Evolutionary conservation across 1,284 basidiomycete species (phyloP).

Genomic region (Microbotryum lychnidis-dioicae): DNA sequence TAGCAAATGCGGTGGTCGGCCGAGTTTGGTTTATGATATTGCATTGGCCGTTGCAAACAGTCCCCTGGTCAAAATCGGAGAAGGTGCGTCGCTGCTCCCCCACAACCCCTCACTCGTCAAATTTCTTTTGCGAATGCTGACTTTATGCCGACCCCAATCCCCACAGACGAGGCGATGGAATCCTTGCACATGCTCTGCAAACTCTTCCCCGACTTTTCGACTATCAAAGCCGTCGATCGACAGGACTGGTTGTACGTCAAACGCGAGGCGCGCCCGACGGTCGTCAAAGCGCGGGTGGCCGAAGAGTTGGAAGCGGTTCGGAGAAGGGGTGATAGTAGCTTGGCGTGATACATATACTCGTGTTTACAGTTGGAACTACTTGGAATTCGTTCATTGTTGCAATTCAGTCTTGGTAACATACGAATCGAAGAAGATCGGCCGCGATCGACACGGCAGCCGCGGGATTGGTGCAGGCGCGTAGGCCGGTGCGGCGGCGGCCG

Average conservation of each 20-base stretch:
- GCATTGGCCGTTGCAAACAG: constrained; percentile 21
- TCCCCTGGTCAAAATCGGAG: constrained; percentile 19
- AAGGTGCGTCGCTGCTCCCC: constrained; percentile 5
- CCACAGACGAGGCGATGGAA: constrained; percentile 22
- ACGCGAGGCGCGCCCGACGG: constrained; percentile 5
- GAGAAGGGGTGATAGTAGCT: no score
- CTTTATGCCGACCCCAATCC: background rate
- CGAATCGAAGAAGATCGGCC: no score
- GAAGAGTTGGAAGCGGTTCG: constrained; percentile 5
- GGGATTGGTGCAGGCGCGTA: no score
- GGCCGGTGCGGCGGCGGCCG: no score
- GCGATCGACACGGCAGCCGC: no score
- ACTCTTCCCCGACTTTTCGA: constrained; percentile 22
- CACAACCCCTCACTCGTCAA: background rate
- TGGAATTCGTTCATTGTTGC: no score
- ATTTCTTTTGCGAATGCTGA: background rate
- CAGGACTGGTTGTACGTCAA: constrained; percentile 20
- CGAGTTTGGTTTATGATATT: constrained; percentile 23
- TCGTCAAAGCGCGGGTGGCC: constrained; percentile 19
- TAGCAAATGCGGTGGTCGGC: constrained; percentile 9
- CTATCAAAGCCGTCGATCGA: constrained; percentile 14
- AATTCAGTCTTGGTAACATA: no score
- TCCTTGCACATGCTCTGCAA: constrained; percentile 18
- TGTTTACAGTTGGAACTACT: no score
- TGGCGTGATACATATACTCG: no score